Base-by-base conservation (phyloP, 2,329 filamentous ascomycete species). In the Didymella glomerata region DNA sequence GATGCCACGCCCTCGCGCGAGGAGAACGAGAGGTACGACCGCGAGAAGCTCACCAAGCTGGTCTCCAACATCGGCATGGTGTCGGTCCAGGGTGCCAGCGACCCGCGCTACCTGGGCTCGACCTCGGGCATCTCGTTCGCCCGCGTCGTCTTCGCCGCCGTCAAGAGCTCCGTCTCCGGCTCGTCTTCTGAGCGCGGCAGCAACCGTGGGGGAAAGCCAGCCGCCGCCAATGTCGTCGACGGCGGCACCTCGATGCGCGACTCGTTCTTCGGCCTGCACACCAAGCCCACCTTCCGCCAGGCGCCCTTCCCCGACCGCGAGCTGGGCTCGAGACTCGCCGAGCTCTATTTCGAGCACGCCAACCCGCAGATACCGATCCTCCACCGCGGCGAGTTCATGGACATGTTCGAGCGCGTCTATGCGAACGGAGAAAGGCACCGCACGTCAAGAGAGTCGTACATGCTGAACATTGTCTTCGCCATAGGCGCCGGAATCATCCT, bases 241-340 rank as follows among this genome's bases (percentile, higher is more conserved):
- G 83, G 85, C 38, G 89, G 88, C 36, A 92, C 92, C 18, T 92
- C 91, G 13, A 95, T 97, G 90, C 86, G 93, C 59, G 94, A 98
- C 77, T 96, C 93, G 0, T 97, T 97, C 82, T 98, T 98, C 73
- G 94, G 94, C n/a, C 81, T 98, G 44, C 93, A 97, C 68, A 96
- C 92, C 2, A 93, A 90, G 68, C 92, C 93, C 1, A 92, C 88
- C 16, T 95, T 97, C 73, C 88, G 91, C 62, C 90, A 91, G 44
- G 93, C 93, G 0, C 84, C 88, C 0, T 97, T 98, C 68, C 95
- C 95, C 0, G 87, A 91, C 63, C 87, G 86, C 63, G 86, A 90
- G 30, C 82, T 97, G 2, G 94, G 88, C 0, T 78, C 85, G 54
- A 86, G 87, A 60, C 83, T 98, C 18, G 88, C 92, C 36, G 86